Base-by-base conservation (phyloP, 768 basidiomycete genomes). In the Xanthoconium stramineum region DNA sequence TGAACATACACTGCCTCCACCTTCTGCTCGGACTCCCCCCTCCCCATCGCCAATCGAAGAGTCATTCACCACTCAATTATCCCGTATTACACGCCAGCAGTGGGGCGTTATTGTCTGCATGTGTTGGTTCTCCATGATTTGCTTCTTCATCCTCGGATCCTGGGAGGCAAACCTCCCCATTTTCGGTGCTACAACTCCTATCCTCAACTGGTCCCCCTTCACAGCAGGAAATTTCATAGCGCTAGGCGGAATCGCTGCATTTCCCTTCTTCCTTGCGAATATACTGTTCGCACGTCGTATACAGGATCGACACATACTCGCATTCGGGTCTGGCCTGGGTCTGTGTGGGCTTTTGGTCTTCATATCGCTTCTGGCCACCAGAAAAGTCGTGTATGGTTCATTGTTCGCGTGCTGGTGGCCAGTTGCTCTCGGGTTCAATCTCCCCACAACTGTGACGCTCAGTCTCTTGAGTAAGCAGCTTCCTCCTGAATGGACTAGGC, bases 161-260 rank as follows among this genome's bases (percentile, higher is more conserved):
- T 87, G 84, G 84, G 85, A 88, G 68, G 75, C 82, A 47, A 86
- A 85, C 67, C 80, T 87, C 49, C 85, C 84, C 37, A 78, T 86
- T 53, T 86, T 80, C 65, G 77, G 80, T 20, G 77, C 79, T 46
- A 64, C 61, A 20, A 66, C 63, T 8, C 66, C 70, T 14, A 62
- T 69, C 19, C 80, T 86, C 64, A 65, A 76, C 62, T 86, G 81
- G 76, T 77, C 80, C 14, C 86, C 85, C 2, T 86, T 80, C 63
- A 75, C 78, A 17, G 83, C 85, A 4, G 87, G 84, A 9, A 87
- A 87, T 70, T 83, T 86, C 70, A 84, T 88, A 67, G 85, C 83
- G 28, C 77, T 88, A 12, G 85, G 85, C 17, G 87, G 84, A 11
- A 71, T 81, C 29, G 73, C 77, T 24, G 76, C 81, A 32, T 80